Conservation (phyloP, 768 basidiomycete genomes). For the Leccinum obscurum region DNA sequence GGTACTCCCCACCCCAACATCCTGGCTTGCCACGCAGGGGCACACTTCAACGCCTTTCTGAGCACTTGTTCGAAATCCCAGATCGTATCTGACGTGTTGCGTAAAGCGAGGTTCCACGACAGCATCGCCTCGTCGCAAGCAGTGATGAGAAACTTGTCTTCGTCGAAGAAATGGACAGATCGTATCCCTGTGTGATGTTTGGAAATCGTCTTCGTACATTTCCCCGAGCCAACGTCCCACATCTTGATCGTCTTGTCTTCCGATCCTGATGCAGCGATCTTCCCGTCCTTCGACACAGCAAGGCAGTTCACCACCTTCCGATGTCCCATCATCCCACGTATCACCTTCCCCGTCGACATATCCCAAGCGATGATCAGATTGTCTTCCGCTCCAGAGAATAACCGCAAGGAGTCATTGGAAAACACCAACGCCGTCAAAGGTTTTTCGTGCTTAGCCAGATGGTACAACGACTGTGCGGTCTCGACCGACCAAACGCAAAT, state of each 20-base stretch:
- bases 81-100: constrained; percentile 1
- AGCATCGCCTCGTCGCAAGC: constrained; percentile 8
- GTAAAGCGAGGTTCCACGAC: constrained; percentile 11
- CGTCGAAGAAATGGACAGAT: constrained; percentile 15
- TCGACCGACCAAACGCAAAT: too few relatives aligned
- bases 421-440: constrained; percentile 26
- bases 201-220: constrained; percentile 14
- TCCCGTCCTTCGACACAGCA: constrained; percentile 22
- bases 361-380: constrained; percentile 27
- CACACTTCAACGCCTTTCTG: not conserved
- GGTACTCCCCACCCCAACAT: constrained; percentile 8
- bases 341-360: constrained; percentile 11
- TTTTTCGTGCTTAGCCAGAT: too few relatives aligned
- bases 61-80: not conserved
- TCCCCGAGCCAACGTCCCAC: constrained; percentile 23
- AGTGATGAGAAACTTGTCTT: constrained; percentile 11
- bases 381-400: constrained; percentile 29
- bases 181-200: constrained; percentile 15
- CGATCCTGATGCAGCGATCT: constrained; percentile 22
- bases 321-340: constrained; percentile 26
- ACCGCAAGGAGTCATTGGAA: constrained; percentile 15
- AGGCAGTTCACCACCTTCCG: constrained; percentile 15
- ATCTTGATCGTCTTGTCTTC: constrained; percentile 26
- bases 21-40: constrained; percentile 7
- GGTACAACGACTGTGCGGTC: too few relatives aligned